These are phyloP conservation scores for Spathaspora passalidarum DNA, from an alignment of 805 yeast genomes.

Conservation along the genomic window DNA sequence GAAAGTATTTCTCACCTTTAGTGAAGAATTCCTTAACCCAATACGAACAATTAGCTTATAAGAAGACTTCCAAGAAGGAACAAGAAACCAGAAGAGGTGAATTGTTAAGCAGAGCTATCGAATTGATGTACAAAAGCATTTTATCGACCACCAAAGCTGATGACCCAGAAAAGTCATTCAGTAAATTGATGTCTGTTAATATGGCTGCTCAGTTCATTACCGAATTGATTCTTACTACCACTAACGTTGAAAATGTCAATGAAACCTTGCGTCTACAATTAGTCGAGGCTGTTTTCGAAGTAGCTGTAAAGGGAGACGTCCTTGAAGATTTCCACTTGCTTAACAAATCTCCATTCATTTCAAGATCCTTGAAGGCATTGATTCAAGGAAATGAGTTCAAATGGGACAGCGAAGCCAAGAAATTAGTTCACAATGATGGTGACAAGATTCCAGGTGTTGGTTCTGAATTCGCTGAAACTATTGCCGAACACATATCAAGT, in stretches of 20 bases:
- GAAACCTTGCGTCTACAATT: constrained; percentile 44
- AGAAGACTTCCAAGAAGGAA: constrained; percentile 81
- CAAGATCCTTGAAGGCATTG: constrained; percentile 70
- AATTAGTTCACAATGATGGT: constrained; percentile 43
- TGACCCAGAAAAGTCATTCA: constrained; percentile 41
- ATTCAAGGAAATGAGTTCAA: constrained; percentile 88
- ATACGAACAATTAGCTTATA: constrained; percentile 55
- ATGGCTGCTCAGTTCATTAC: constrained; percentile 81
- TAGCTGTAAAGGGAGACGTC: constrained; percentile 61
- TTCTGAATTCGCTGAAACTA: constrained; percentile 53
- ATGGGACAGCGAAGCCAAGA: constrained; percentile 45
- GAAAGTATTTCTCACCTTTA: constrained; percentile 75
- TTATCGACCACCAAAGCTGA: constrained; percentile 21
- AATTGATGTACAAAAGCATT: constrained; percentile 58
- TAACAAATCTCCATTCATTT: constrained; percentile 62
- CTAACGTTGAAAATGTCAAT: constrained; percentile 38
- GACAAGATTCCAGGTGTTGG: constrained; percentile 50
- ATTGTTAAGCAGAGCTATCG: constrained; percentile 60
- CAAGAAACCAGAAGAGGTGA: constrained; percentile 72
- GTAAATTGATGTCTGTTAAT: constrained; percentile 56
- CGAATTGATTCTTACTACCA: constrained; percentile 57
- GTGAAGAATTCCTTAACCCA: constrained; percentile 56
- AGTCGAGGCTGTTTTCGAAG: constrained; percentile 53
- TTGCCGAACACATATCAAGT: constrained; percentile 51
- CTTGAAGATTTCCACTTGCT: constrained; percentile 64